Base-by-base conservation (phyloP, 306 rosid genomes). In the Albizia julibrissin region DNA sequence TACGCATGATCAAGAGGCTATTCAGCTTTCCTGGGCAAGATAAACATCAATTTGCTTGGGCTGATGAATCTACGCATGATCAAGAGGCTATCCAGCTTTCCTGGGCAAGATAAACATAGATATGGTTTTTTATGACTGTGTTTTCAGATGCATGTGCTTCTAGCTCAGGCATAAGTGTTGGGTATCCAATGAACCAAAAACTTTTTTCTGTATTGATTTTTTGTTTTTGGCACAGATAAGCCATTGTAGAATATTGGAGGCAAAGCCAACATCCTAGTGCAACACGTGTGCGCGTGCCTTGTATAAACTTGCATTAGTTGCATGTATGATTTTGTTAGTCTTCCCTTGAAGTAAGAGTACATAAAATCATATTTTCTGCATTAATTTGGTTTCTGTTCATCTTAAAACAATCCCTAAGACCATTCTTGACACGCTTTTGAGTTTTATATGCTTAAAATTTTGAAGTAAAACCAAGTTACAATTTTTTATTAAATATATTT, bases 41-140 rank as follows among this genome's bases (percentile, higher is more conserved):
- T 95, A 27, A 26, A 61, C 0, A 59, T 24, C 92, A 83, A 84
- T 93, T 95, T 87, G 80, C 82, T 75, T 95, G 98, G 99, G 88
- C 82, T 75, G 96, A 86, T 24, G 99, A 95, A 71, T 81, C 92
- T 15, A 91, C 89, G n/a, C 89, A 87, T 46, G 96, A 92, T 83
- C 99, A 88, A 84, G 95, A 91, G 85, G 97, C 98, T 74, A 93
- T 95, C 26, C 98, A 93, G 40, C 89, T 95, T 86, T 93, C 97
- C 56, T 81, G 78, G 84, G 86, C 97, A 74, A 92, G 98, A 95
- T 95, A 27, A 26, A 61, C 0, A 59, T 24, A 61, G 8, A 39
- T 21, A 85, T 73, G 54, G 11, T 61, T 61, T 19, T 54, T 18
- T 27, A 52, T 8, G 22, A 59, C 39, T 43, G 84, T 86, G 66